Evolutionary conservation across 1,139 yeast genomes (phyloP).

Genomic region (Yamadazyma sp.): DNA sequence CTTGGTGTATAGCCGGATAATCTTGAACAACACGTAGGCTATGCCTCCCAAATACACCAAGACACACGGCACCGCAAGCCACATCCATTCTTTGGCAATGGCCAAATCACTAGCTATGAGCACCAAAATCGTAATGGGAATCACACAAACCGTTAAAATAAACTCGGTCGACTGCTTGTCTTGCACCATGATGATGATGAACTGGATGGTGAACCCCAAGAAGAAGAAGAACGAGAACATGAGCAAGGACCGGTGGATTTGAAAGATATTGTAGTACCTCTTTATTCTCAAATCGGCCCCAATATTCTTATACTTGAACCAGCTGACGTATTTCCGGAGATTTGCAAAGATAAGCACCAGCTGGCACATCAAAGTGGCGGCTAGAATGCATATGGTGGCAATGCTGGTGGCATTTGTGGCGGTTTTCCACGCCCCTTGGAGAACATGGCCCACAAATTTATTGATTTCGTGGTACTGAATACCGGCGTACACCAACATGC

Average conservation of each 20-base stretch:
- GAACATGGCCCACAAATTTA: conserved; percentile 21
- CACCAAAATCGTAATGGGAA: conserved; percentile 46
- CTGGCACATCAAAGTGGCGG: conserved; percentile 36
- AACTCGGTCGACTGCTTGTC: conserved; percentile 46
- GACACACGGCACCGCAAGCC: conserved; percentile 30
- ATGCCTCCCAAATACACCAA: conserved; percentile 40
- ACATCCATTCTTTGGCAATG: conserved; percentile 35
- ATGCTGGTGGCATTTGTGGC: conserved; percentile 41
- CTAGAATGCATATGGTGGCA: conserved; percentile 48
- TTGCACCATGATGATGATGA: conserved; percentile 46
- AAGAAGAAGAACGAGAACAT: conserved; percentile 52
- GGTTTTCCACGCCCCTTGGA: conserved; percentile 23
- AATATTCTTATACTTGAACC: conserved; percentile 51
- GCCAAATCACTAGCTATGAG: conserved; percentile 40
- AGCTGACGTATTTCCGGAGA: conserved; percentile 43
- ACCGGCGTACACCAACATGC: conserved; percentile 52
- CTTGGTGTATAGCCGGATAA: conserved; percentile 48
- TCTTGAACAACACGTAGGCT: conserved; percentile 52
- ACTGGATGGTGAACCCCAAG: conserved; percentile 55
- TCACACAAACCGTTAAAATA: conserved; percentile 48
- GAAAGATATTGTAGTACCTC: conserved; percentile 40
- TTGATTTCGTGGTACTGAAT: conserved; percentile 49
- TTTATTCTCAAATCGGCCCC: conserved; percentile 50
- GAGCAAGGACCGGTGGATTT: conserved; percentile 42
- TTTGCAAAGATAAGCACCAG: conserved; percentile 31